phyloP scores from a whole-genome alignment of 352 stramenopile species.

The Sclerospora graminicola region DNA sequence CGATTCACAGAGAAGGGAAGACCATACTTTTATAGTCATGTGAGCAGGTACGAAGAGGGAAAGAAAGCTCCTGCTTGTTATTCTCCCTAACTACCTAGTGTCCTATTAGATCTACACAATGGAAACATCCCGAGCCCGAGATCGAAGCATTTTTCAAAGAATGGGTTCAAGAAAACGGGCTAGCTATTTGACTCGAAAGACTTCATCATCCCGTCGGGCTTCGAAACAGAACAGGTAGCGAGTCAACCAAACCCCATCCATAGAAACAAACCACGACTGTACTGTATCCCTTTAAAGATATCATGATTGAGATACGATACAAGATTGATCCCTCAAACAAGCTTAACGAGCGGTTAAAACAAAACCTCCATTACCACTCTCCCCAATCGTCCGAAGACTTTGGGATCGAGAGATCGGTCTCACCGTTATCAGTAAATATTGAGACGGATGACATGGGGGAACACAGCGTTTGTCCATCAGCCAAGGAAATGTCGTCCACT shows the following conservation, averaged over 20 bases:
- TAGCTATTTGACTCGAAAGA: slow-evolving; percentile 33
- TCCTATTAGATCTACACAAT: slow-evolving; percentile 65
- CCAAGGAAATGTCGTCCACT: slow-evolving; percentile 28
- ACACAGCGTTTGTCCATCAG: slow-evolving; percentile 24
- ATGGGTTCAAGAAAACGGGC: slow-evolving; percentile 66
- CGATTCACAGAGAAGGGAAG: slow-evolving; percentile 72
- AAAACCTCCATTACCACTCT: slow-evolving; percentile 45
- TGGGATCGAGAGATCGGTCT: slow-evolving; percentile 17
- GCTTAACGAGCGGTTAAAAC: not conserved
- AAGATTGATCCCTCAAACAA: not conserved
- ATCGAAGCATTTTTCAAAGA: slow-evolving; percentile 69
- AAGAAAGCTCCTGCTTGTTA: too few relatives aligned
- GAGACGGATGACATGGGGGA: slow-evolving; percentile 32
- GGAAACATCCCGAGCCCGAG: slow-evolving; percentile 69
- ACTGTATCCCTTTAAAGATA: too few relatives aligned
- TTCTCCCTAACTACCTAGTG: too few relatives aligned
- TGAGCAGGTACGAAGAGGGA: slow-evolving; percentile 30
- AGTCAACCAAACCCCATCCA: too few relatives aligned
- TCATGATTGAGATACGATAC: slow-evolving; percentile 1
- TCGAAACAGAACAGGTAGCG: slow-evolving; percentile 1
- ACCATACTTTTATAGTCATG: slow-evolving; percentile 79
- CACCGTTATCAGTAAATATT: slow-evolving; percentile 31
- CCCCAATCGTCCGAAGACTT: slow-evolving; percentile 47
- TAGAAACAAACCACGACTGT: too few relatives aligned
- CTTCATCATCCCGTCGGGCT: slow-evolving; percentile 6